Percentiles rank a stretch among this genome's conserved stretches.
phyloP scores from a whole-genome alignment of 2,329 filamentous ascomycete genomes.

The Colletotrichum sp. region DNA sequence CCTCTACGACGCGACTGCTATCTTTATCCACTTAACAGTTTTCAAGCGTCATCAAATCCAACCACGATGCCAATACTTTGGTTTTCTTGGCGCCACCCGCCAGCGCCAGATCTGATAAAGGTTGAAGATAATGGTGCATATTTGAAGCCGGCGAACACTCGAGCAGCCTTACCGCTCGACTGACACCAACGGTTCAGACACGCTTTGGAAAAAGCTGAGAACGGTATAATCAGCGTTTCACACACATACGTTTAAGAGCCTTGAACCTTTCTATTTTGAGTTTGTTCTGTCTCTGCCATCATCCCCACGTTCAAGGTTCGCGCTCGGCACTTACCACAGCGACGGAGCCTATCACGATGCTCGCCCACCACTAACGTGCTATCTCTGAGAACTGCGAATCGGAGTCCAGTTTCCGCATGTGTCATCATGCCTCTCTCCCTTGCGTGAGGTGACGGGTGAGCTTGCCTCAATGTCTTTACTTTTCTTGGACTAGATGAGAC shows the following conservation, averaged over 20 bases:
- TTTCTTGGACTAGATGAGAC: not conserved
- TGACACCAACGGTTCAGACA: not conserved
- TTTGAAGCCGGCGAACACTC: not conserved
- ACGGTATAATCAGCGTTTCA: not conserved
- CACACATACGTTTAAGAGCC: not conserved
- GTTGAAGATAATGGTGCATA: not conserved
- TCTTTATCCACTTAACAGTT: not conserved
- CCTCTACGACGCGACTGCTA: not conserved
- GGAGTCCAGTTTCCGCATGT: not conserved
- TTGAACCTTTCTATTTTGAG: constrained; percentile 17
- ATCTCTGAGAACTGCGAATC: not conserved
- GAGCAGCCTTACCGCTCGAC: not conserved
- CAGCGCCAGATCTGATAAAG: not conserved
- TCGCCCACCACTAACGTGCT: not conserved
- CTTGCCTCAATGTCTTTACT: not conserved
- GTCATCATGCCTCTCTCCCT: not conserved
- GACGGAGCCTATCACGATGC: not conserved
- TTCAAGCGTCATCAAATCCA: not conserved
- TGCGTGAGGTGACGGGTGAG: not conserved
- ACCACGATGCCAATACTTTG: not conserved
- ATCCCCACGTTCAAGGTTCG: not conserved
- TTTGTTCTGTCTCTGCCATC: constrained; percentile 5
- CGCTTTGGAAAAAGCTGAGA: not conserved
- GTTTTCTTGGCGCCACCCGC: not conserved
- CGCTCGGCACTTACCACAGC: constrained; percentile 6